Base-by-base conservation (phyloP, 352 stramenopile genomes). In the Pythium plurisporium region DNA sequence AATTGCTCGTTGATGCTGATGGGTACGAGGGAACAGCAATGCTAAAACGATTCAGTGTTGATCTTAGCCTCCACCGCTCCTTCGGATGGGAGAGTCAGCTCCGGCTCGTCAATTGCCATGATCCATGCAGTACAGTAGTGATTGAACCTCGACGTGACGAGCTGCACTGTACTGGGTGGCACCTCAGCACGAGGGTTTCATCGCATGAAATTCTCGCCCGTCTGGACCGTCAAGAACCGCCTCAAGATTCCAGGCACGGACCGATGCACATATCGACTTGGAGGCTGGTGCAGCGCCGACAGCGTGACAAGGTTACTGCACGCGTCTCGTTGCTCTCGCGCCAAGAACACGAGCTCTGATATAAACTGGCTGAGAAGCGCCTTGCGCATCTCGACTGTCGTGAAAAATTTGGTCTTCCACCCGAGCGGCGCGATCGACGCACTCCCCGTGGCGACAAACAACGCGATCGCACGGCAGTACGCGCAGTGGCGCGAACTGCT, bases 391-490 rank as follows among this genome's bases (percentile, higher is more conserved):
- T 69, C 62, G 23, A 51, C 40, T 5, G 55, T 64, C 26, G 55
- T 69, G 23, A 56, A 59, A n/a, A 69, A 38, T 26, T 64, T 64
- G 27, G 55, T 25, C 20, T 26, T 40, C 55, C 54, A 69, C 19
- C 50, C 44, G 3, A 60, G 55, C n/a, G 37, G 55, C 1, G 36
- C 48, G 20, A 42, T 34, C 8, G 40, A 48, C n/a, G 45, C 48
- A n/a, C 19, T 69, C 2, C 56, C 56, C 4, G 42, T 33, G 58
- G 61, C 45, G 77, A 70, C 56, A 75, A 78, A 64, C 57, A 50
- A 40, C 71, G 55, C 37, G 51, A 67, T 5, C 27, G 36, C 59
- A 59, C 76, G 58, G 25, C 62, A 69, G 49, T 64, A 69, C 2
- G n/a, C 19, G 14, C 62, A 69, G 20, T 55, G 44, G 14, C 37